phyloP scores from a whole-genome alignment of 108 stramenopile genomes.

The Nannochloropsis gaditana region DNA sequence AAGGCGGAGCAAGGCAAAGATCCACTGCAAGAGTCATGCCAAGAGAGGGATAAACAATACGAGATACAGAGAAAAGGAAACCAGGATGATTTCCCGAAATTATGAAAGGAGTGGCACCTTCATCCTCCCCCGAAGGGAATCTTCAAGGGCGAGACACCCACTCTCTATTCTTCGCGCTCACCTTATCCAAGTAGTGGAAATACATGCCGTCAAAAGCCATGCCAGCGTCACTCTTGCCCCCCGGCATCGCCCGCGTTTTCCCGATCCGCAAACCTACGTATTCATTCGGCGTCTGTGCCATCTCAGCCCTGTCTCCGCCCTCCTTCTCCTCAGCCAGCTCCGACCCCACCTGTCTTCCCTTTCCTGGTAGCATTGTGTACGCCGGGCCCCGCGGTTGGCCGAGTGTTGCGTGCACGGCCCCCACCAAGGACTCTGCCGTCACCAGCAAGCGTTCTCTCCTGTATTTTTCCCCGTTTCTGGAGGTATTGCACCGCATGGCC shows the following conservation, averaged over 20 bases:
- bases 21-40: neutral
- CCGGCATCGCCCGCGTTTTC: constrained; percentile 9
- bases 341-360: too few species aligned
- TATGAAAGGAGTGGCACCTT: neutral
- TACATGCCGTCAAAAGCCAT: constrained; percentile 11
- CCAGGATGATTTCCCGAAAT: neutral
- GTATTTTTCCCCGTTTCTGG: neutral
- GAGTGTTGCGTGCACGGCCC: neutral
- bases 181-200: constrained; percentile 15
- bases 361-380: neutral
- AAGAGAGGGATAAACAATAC: neutral
- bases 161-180: neutral
- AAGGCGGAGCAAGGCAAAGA: neutral
- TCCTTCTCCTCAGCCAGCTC: neutral
- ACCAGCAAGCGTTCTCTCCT: neutral
- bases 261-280: constrained; percentile 1
- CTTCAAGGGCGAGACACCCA: neutral
- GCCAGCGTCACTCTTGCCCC: neutral
- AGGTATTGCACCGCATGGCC: neutral
- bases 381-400: neutral
- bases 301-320: neutral
- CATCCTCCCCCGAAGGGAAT: too few species aligned
- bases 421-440: neutral
- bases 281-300: constrained; percentile 4
- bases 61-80: neutral